These are phyloP conservation scores for Chaetothyriales sp. DNA, from an alignment of 2,329 filamentous ascomycete genomes.

Conservation along the genomic window DNA sequence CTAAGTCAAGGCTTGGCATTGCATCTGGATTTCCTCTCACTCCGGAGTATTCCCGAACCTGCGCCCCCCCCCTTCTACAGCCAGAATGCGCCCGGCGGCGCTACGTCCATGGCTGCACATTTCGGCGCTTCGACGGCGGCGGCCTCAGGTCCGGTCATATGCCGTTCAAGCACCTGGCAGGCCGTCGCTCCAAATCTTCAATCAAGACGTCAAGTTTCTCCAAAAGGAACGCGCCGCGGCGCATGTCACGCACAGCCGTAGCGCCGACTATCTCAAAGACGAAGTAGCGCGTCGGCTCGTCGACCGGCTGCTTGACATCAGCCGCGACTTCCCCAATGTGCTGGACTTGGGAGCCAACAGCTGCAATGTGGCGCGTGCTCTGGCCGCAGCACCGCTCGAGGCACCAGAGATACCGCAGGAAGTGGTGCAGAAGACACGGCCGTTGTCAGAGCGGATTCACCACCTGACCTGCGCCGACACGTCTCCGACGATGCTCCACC, in stretches of 20 bases:
- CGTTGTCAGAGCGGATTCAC: conserved; percentile 55
- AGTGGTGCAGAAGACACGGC: conserved; percentile 19
- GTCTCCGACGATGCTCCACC: conserved; percentile 60
- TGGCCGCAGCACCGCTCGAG: conserved; percentile 46
- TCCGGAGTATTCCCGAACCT: conserved; percentile 2
- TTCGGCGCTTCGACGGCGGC: conserved; percentile 8
- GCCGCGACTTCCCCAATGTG: conserved; percentile 65
- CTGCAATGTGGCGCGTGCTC: conserved; percentile 76
- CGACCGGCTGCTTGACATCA: conserved; percentile 83
- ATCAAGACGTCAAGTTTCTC: conserved; percentile 68
- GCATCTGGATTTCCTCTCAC: not conserved
- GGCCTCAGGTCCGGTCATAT: conserved; percentile 37
- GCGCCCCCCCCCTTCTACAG: conserved; percentile 9
- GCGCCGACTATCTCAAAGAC: conserved; percentile 84
- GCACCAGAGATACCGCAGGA: conserved; percentile 30
- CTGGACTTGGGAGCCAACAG: conserved; percentile 92
- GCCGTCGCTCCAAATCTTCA: conserved; percentile 80
- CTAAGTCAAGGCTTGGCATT: not conserved
- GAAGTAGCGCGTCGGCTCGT: conserved; percentile 74
- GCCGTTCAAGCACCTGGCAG: conserved; percentile 64
- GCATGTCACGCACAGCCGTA: conserved; percentile 54
- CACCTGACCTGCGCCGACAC: conserved; percentile 70
- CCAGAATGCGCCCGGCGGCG: conserved; percentile 10
- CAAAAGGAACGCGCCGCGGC: conserved; percentile 77
- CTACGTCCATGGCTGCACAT: conserved; percentile 10